phyloP scores from a whole-genome alignment of 2,329 filamentous ascomycete genomes.

The Fusarium virguliforme region DNA sequence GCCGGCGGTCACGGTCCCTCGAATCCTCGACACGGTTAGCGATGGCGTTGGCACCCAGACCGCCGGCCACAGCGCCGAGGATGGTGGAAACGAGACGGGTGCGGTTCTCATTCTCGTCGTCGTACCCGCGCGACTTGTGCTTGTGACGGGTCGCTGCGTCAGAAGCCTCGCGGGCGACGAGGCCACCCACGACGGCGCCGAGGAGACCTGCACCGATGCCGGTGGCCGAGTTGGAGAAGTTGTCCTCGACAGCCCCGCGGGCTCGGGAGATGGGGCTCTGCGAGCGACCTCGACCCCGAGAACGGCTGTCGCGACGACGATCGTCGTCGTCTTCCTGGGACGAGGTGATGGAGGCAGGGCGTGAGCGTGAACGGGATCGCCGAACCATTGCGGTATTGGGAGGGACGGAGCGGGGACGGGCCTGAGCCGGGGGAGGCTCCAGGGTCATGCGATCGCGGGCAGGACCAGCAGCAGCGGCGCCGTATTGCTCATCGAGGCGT shows the following conservation, averaged over 20 bases:
- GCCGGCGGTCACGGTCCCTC: slow-evolving; percentile 54
- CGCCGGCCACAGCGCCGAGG: slow-evolving; percentile 69
- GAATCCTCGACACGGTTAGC: slow-evolving; percentile 62
- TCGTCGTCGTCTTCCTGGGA: slow-evolving; percentile 45
- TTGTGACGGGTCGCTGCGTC: slow-evolving; percentile 58
- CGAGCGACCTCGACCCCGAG: slow-evolving; percentile 47
- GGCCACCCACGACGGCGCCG: slow-evolving; percentile 69
- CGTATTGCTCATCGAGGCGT: slow-evolving; percentile 49
- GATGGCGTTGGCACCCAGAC: slow-evolving; percentile 68
- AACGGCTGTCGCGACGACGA: slow-evolving; percentile 46
- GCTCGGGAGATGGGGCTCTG: slow-evolving; percentile 60
- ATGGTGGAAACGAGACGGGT: slow-evolving; percentile 64
- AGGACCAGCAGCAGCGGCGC: slow-evolving; percentile 17
- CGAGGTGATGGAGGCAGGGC: slow-evolving; percentile 40
- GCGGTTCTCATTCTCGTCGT: slow-evolving; percentile 52
- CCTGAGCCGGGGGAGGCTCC: slow-evolving; percentile 47
- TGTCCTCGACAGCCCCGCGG: slow-evolving; percentile 61
- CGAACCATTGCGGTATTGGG: slow-evolving; percentile 50
- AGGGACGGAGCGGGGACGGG: slow-evolving; percentile 56
- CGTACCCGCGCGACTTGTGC: slow-evolving; percentile 50
- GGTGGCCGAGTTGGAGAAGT: slow-evolving; percentile 65
- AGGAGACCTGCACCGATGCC: slow-evolving; percentile 68
- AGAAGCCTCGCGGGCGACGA: slow-evolving; percentile 67
- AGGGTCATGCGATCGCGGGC: slow-evolving; percentile 53
- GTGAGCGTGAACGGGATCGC: slow-evolving; percentile 47